Percentiles rank a stretch among this genome's conserved stretches.
These are phyloP conservation scores for Chaetomium fimeti DNA, from an alignment of 495 filamentous ascomycete species.

Conservation along the genomic window DNA sequence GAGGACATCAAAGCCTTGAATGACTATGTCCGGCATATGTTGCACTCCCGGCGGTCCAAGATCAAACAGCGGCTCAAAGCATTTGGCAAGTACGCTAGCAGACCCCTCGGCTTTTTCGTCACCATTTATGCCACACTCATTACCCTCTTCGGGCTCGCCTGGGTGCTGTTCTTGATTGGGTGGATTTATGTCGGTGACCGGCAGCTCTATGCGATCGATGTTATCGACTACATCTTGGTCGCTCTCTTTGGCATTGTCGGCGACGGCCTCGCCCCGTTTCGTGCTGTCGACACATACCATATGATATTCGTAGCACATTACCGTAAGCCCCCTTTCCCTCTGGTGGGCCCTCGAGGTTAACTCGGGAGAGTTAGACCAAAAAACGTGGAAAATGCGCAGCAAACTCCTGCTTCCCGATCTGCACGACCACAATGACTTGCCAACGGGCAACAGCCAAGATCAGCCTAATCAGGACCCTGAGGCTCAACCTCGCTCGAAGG, in stretches of 20 bases:
- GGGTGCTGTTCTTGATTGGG: slow-evolving; percentile 82
- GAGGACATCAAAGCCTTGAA: slow-evolving; percentile 71
- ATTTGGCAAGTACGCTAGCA: slow-evolving; percentile 69
- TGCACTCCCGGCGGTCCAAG: slow-evolving; percentile 72
- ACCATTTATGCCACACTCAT: slow-evolving; percentile 78
- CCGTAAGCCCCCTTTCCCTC: slow-evolving; percentile 22
- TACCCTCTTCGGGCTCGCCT: slow-evolving; percentile 75
- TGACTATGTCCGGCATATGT: slow-evolving; percentile 77
- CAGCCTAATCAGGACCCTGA: slow-evolving; percentile 21
- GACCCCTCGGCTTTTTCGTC: slow-evolving; percentile 71
- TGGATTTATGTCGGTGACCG: slow-evolving; percentile 79
- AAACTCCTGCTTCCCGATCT: slow-evolving; percentile 61
- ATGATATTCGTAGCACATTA: slow-evolving; percentile 66
- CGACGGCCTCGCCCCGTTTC: slow-evolving; percentile 73
- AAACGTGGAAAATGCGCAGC: slow-evolving; percentile 68
- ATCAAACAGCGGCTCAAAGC: slow-evolving; percentile 73
- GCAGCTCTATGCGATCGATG: slow-evolving; percentile 66
- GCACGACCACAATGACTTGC: slow-evolving; percentile 70
- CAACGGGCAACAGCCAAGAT: slow-evolving; percentile 25
- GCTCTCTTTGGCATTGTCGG: slow-evolving; percentile 76
- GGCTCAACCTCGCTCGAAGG: slow-evolving; percentile 25
- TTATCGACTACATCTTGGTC: slow-evolving; percentile 76
- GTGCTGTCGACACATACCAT: slow-evolving; percentile 76
- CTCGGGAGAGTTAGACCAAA: slow-evolving; percentile 56
- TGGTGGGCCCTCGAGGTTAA: background rate